These are phyloP conservation scores for Globisporangium parvum DNA, from an alignment of 352 stramenopile genomes.

Conservation along the genomic window DNA sequence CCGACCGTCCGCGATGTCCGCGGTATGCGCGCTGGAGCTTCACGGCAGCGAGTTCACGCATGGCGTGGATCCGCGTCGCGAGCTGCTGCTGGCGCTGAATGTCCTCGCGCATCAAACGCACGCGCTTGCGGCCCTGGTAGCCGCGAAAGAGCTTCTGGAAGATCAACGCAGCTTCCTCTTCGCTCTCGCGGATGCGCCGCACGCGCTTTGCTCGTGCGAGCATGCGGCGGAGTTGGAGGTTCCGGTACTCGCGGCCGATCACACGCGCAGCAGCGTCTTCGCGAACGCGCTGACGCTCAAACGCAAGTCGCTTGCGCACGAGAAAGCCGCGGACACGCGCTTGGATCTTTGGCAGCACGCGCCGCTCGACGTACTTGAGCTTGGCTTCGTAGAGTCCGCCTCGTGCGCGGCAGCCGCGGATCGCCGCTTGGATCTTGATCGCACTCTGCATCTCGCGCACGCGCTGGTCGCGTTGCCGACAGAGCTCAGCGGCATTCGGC, in stretches of 20 bases:
- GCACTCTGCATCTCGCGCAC: slow-evolving; percentile 39
- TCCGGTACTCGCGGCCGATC: slow-evolving; percentile 47
- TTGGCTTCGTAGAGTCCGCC: slow-evolving; percentile 70
- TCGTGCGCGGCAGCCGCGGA: slow-evolving; percentile 70
- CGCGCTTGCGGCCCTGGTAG: slow-evolving; percentile 39
- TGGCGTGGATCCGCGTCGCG: slow-evolving; percentile 40
- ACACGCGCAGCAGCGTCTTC: slow-evolving; percentile 29
- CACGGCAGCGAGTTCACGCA: slow-evolving; percentile 52
- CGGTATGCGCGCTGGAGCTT: slow-evolving; percentile 73
- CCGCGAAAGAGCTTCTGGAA: slow-evolving; percentile 77
- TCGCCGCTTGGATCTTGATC: slow-evolving; percentile 74
- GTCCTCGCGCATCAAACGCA: slow-evolving; percentile 37
- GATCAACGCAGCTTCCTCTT: slow-evolving; percentile 57
- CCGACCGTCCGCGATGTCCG: slow-evolving; percentile 46
- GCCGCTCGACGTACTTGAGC: slow-evolving; percentile 56
- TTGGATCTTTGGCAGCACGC: slow-evolving; percentile 70
- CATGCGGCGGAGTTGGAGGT: slow-evolving; percentile 44
- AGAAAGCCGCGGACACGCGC: slow-evolving; percentile 77
- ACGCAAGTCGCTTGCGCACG: slow-evolving; percentile 33
- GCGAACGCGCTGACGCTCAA: slow-evolving; percentile 19
- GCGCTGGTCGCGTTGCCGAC: slow-evolving; percentile 45
- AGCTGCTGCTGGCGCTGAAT: slow-evolving; percentile 38
- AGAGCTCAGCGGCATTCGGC: slow-evolving; percentile 74
- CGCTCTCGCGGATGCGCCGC: slow-evolving; percentile 42
- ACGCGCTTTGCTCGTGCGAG: slow-evolving; percentile 40